phyloP scores from a whole-genome alignment of 2,329 filamentous ascomycete genomes.

The Cladosporium velox region DNA sequence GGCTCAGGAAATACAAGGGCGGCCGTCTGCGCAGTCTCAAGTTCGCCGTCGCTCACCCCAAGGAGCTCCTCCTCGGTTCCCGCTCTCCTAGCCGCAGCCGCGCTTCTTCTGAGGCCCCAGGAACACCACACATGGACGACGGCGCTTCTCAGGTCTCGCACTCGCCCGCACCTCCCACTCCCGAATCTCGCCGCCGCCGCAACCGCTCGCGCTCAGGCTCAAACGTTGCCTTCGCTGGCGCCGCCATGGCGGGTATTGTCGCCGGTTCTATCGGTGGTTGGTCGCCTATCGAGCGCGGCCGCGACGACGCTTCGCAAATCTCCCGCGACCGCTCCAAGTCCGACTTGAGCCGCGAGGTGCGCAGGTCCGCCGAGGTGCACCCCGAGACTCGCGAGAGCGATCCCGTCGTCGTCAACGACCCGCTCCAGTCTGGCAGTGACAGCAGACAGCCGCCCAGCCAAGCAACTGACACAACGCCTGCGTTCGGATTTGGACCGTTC shows the following conservation, averaged over 20 bases:
- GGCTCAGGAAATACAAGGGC: conserved; percentile 77
- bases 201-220: conserved; percentile 65
- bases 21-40: conserved; percentile 79
- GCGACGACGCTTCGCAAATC: conserved; percentile 43
- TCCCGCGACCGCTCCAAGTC: conserved; percentile 34
- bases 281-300: conserved; percentile 65
- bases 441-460: conserved; percentile 44
- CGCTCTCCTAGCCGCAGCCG: conserved; percentile 63
- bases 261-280: conserved; percentile 72
- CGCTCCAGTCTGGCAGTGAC: conserved; percentile 35
- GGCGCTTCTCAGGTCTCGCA: conserved; percentile 28
- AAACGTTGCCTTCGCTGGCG: conserved; percentile 71
- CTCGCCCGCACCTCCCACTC: conserved; percentile 49
- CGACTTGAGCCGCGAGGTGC: conserved; percentile 36
- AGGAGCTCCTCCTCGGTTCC: conserved; percentile 66
- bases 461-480: conserved; percentile 46
- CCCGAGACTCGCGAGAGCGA: conserved; percentile 53
- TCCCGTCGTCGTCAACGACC: conserved; percentile 47
- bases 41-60: conserved; percentile 75
- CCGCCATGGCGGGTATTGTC: conserved; percentile 81
- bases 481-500: conserved; percentile 47
- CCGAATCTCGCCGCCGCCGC: conserved; percentile 61
- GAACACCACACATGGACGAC: conserved; percentile 62
- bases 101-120: conserved; percentile 64
- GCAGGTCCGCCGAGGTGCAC: conserved; percentile 49